phyloP scores from a whole-genome alignment of 1,284 basidiomycete genomes.

The Ceratobasidium sp. region DNA sequence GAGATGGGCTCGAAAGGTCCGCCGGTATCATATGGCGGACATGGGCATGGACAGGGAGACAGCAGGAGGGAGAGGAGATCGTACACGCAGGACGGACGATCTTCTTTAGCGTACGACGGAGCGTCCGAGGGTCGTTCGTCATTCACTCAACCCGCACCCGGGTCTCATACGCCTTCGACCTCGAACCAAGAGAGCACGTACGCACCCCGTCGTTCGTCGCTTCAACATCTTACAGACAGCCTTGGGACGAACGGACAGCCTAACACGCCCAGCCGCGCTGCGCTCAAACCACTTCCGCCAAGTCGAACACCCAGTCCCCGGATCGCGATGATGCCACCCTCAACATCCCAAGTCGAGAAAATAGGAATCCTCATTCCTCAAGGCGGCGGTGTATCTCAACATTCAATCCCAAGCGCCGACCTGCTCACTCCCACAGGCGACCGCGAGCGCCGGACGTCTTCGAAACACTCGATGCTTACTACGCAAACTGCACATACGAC shows the following conservation, averaged over 20 bases:
- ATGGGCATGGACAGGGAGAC: not conserved
- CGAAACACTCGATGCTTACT: not conserved
- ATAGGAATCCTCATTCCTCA: too few species aligned
- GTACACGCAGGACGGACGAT: not conserved
- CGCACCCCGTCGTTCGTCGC: not conserved
- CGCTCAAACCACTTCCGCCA: not conserved
- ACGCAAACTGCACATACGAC: conserved; percentile 5
- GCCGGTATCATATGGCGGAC: not conserved
- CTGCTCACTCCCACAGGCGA: conserved; percentile 20
- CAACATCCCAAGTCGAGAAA: too few species aligned
- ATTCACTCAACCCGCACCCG: not conserved
- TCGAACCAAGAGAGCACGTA: not conserved
- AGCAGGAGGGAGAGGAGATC: not conserved
- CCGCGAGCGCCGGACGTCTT: conserved; percentile 16
- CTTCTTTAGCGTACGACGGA: not conserved
- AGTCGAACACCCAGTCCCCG: conserved; percentile 13
- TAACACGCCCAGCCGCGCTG: not conserved
- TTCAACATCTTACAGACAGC: conserved; percentile 7
- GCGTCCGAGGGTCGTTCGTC: not conserved
- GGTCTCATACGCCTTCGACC: not conserved
- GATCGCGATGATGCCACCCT: not conserved
- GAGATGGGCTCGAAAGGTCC: not conserved
- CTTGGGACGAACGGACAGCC: not conserved
- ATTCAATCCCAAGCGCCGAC: conserved; percentile 13
- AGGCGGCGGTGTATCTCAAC: not conserved